Base-by-base conservation (phyloP, 371 early-diverging fungal species). In the Mucor racemosus region DNA sequence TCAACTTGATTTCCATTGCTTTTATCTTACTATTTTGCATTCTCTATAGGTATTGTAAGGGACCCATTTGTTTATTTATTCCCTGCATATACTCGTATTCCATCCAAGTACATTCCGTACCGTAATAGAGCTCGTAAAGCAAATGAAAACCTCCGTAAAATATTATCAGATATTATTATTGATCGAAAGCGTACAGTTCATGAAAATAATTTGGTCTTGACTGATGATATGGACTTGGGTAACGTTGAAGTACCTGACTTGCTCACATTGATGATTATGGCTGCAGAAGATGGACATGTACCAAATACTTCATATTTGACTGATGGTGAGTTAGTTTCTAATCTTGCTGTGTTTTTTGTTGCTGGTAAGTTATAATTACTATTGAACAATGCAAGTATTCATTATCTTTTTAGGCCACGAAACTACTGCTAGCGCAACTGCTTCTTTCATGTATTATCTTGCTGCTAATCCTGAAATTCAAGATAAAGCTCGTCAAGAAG, bases 401-500 rank as follows among this genome's bases (percentile, higher is more conserved):
- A 66, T 9, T 15, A 31, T 38, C 6, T 8, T n/a, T 7, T 17
- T 26, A 62, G 82, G 84, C 5, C 85, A 84, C 48, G 82, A 87
- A 33, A 87, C 86, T 1, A 83, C 85, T 1, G 76, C 86, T 10
- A 82, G 79, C 53, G 76, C 84, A 7, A 50, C 81, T 14, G 70
- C 79, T 19, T 74, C 69, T 21, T 71, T 71, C 17, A 13, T 85
- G 41, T 78, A 79, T 63, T 69, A 74, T 31, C 63, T 86, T 34
- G 80, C 78, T 5, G 67, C 53, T 4, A 14, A 79, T 66, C 74
- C 73, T 7, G 62, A 83, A 10, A 69, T 81, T 54, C 86, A 89
- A 73, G 69, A 76, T 9, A 71, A 71, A 39, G 83, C 87, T 15
- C 73, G 84, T 17, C 66, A 76, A 44, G 85, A 86, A 61, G 86